Base-by-base conservation (phyloP, 1,284 basidiomycete genomes). In the Leccinum laetum region DNA sequence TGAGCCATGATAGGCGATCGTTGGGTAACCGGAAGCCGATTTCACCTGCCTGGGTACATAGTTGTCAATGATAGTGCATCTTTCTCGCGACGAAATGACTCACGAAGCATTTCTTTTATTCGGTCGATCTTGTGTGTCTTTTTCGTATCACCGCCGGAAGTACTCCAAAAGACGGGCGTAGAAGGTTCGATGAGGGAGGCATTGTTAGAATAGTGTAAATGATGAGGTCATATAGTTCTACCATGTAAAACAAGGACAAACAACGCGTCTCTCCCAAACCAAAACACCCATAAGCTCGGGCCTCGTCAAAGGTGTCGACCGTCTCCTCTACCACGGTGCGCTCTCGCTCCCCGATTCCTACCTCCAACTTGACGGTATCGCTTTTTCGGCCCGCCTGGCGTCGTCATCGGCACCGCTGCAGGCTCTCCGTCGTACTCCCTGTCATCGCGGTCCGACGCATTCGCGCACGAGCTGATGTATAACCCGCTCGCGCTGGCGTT, bases 291-390 rank as follows among this genome's bases (percentile, higher is more conserved):
- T 39, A 3, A 64, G 59, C 58, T 37, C 63, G 1, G 49, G 61
- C 61, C 32, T 59, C 35, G 35, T 37, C 14, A 69, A 67, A 8
- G 24, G 29, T 4, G 26, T 32, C n/a, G 70, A 71, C 37, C 87
- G 91, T 58, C 81, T 92, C 0, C 82, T 93, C 18, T 93, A 92
- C 71, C 86, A 90, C 53, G 91, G 91, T 5, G 84, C 90, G 0
- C 81, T 93, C n/a, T 87, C 89, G 2, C 74, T 93, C 0, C 87
- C 90, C 4, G 90, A 91, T 69, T 92, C 91, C 0, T 79, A 89
- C 61, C 77, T 93, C 18, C 77, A 84, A 2, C 84, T 93, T 39
- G 91, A 93, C 70, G 91, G 91, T 8, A 73, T 93, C 29, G 88
- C 89, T 3, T 93, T 93, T 70, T 83, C 83, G 2, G 84, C 75